Evolutionary conservation across 805 yeast species (phyloP), one percentile per base, ranked within the genome.

Genomic region (Zygosaccharomyces bailii): DNA sequence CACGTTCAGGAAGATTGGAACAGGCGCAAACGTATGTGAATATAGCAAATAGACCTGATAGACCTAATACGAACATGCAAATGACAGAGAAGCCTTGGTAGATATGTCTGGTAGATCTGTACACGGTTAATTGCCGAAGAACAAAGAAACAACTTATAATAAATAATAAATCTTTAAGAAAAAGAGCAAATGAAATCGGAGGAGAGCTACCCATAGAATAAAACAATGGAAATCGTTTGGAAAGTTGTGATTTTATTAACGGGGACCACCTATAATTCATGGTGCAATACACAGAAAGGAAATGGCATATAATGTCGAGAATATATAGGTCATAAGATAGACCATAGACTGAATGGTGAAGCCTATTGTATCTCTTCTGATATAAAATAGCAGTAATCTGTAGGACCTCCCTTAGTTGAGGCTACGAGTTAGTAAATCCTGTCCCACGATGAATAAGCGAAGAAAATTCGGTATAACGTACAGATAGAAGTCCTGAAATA

Each of bases 61-160:
- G 4, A 1, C 34, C 4, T 1, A 57, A 4, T 0, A 52, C 9
- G 2, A 39, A 32, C 1, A 50, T 25, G 3, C 56, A 50, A 14
- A 48, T 32, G 1, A 29, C 33, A 3, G 76, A 70, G 0, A 72
- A 13, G 0, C 66, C 63, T 45, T 74, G 80, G 36, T 65, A 55
- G 1, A 55, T 46, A 48, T 70, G 69, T 37, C 61, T 59, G 13
- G 75, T 63, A 8, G 52, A 39, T 31, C 59, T 47, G 37, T 64
- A 67, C 8, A 48, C 34, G 2, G 44, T 24, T 18, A 67, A 48
- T 43, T 70, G 74, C 21, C 52, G 48, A 13, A 62, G 19, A 16
- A 67, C 43, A 1, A 56, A 52, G 1, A 51, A 11, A 9, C 51
- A 29, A 2, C 60, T 30, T 0, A 49, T 1, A 1, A 55, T 14